Percentiles rank a stretch among this genome's conserved stretches.
phyloP scores from a whole-genome alignment of 257 asterid species.

The Salvia miltiorrhiza region DNA sequence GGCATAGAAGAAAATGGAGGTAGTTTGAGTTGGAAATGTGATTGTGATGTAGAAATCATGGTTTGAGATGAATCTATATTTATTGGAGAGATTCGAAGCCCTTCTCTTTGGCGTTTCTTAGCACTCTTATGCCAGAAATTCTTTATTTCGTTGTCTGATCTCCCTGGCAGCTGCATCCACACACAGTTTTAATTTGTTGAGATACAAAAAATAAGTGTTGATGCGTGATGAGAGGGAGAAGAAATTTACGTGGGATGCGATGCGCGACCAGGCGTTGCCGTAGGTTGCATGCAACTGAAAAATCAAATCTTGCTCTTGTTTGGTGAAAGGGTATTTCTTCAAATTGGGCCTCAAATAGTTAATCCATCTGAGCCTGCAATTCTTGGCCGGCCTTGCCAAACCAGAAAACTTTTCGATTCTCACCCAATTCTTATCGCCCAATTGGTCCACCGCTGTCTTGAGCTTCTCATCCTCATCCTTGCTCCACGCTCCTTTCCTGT shows the following conservation, averaged over 20 bases:
- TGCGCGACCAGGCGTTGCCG: slow-evolving; percentile 64
- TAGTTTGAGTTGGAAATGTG: slow-evolving; percentile 7
- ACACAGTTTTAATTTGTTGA: too few relatives aligned
- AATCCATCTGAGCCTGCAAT: slow-evolving; percentile 57
- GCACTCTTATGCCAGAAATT: slow-evolving; percentile 62
- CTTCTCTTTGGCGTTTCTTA: slow-evolving; percentile 43
- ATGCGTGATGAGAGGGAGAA: too few relatives aligned
- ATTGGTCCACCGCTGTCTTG: slow-evolving; percentile 39
- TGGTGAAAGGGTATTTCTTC: slow-evolving; percentile 41
- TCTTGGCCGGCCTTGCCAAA: slow-evolving; percentile 49
- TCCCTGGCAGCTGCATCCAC: slow-evolving; percentile 49
- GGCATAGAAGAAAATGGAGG: slow-evolving; percentile 6
- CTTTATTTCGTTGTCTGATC: slow-evolving; percentile 63
- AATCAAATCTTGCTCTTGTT: slow-evolving; percentile 41
- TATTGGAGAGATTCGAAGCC: slow-evolving; percentile 37
- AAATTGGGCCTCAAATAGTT: slow-evolving; percentile 59
- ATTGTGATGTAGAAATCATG: slow-evolving; percentile 7
- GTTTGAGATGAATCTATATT: not conserved
- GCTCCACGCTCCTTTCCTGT: slow-evolving; percentile 65
- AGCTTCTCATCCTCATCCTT: slow-evolving; percentile 56
- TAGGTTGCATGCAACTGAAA: slow-evolving; percentile 39
- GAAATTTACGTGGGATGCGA: slow-evolving; percentile 45
- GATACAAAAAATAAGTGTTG: too few relatives aligned
- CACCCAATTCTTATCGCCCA: slow-evolving; percentile 47
- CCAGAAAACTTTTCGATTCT: slow-evolving; percentile 36